phyloP scores from a whole-genome alignment of 352 stramenopile species.

The Nothophytophthora sp. region DNA sequence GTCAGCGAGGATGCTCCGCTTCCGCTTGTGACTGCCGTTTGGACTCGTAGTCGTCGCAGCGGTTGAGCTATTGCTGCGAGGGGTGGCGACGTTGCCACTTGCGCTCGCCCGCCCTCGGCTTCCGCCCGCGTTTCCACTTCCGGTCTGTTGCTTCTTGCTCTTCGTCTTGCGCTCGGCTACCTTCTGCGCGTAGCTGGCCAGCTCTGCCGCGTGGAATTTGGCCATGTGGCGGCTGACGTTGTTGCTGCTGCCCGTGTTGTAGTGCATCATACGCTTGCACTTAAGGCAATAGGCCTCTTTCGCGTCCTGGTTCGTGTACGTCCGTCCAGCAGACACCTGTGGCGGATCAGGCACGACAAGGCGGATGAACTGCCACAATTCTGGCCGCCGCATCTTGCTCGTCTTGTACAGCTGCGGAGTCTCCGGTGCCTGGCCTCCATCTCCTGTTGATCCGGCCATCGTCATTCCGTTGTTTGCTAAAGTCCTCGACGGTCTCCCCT shows the following conservation, averaged over 20 bases:
- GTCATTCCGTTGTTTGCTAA: neutral
- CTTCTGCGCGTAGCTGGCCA: slow-evolving; percentile 43
- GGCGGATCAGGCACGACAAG: slow-evolving; percentile 50
- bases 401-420: slow-evolving; percentile 52
- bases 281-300: slow-evolving; percentile 58
- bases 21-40: slow-evolving; percentile 18
- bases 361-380: slow-evolving; percentile 60
- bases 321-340: slow-evolving; percentile 33
- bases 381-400: slow-evolving; percentile 57
- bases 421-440: slow-evolving; percentile 11
- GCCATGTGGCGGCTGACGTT: slow-evolving; percentile 60
- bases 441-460: no score
- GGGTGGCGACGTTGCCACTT: neutral
- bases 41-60: neutral
- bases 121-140: neutral
- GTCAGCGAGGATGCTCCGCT: slow-evolving; percentile 17
- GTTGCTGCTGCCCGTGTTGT: slow-evolving; percentile 57
- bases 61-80: slow-evolving; percentile 2
- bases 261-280: slow-evolving; percentile 59
- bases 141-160: slow-evolving; percentile 20
- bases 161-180: slow-evolving; percentile 35
- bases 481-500: neutral
- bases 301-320: slow-evolving; percentile 57
- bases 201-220: slow-evolving; percentile 45
- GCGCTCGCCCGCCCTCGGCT: neutral